Base-by-base conservation (phyloP, 495 filamentous ascomycete genomes). In the Podospora didyma region DNA sequence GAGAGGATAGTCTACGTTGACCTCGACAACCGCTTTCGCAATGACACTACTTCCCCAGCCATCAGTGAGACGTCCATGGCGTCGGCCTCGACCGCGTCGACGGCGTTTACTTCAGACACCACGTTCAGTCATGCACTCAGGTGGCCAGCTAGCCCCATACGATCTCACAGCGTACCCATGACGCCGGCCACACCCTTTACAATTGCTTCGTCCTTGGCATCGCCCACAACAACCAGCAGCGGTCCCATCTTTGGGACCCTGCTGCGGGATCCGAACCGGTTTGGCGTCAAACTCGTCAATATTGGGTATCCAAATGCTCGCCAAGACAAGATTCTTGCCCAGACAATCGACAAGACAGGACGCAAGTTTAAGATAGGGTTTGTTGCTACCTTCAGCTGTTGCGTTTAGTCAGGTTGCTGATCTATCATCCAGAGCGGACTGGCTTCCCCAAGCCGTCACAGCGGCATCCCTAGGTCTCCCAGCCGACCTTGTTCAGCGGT, bases 401-500 rank as follows among this genome's bases (percentile, higher is more conserved):
- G 35, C 19, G 1, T 12, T 9, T 4, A 35, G 10, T 6, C 11
- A 23, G 26, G 10, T 34, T 11, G 45, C 52, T 57, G 35, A 66
- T 53, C 4, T 14, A 14, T 26, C 3, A 2, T 14, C 26, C 49
- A 72, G 70, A 31, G 55, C 65, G 21, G 69, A 71, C 34, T 79
- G 74, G 72, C 62, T 81, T 22, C 67, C 73, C 0, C 55, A 66
- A 21, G 53, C 72, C 37, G 65, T 73, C 26, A 60, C 66, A 2
- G 62, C 71, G 5, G 60, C 69, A 2, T 49, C 66, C 1, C 73
- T 76, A 41, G 65, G 71, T 21, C 59, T 76, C 1, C 75, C 76
- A 0, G 66, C 59, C 20, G 77, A 88, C 57, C 74, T 91, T 2
- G 73, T 88, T 26, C 75, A 82, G 34, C 81, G 84, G 49, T 89